Evolutionary conservation across 108 stramenopile genomes (phyloP), one percentile per base, ranked within the genome.

Genomic region (Cyclotella atomus): DNA sequence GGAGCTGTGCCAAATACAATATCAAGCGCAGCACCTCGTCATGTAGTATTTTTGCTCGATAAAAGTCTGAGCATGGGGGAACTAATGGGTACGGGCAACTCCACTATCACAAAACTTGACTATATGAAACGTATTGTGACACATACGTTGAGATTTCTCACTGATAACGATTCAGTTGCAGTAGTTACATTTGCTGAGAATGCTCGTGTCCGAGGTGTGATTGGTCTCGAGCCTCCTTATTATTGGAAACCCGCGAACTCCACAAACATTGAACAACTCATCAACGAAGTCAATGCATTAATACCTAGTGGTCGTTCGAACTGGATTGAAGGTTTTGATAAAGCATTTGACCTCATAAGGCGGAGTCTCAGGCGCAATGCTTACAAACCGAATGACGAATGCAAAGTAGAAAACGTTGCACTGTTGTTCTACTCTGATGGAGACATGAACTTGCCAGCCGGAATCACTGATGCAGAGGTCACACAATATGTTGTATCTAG

Each of bases 361-460:
- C 52, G 67, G 50, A 79, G 71, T 35, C 36, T 73, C 12, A 24
- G 35, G 63, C 35, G 25, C 9, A 36, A 28, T 27, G 43, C 34
- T 3, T 34, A 21, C 10, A 24, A 30, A 15, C 54, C 38, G 5
- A 49, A 30, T 1, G 52, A 60, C 23, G 65, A 20, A 50, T 79
- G 77, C 59, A 47, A 71, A 17, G 65, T 79, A 30, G 77, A 79
- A 53, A 79, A 80, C 32, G 72, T 80, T 28, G 79, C 72, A 47
- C 24, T 80, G 21, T 43, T 80, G 38, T 73, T 80, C 47, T 80
- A 73, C 44, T 69, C 72, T 7, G 79, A 80, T 41, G 79, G 79
- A 15, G 61, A 46, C 6, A 68, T 52, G 63, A 80, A 79, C 53
- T 32, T 71, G 20, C 75, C 76, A 38, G 44, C 28, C 15, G 79